Base-by-base conservation (phyloP, 306 rosid genomes). In the Hippophae tibetana region DNA sequence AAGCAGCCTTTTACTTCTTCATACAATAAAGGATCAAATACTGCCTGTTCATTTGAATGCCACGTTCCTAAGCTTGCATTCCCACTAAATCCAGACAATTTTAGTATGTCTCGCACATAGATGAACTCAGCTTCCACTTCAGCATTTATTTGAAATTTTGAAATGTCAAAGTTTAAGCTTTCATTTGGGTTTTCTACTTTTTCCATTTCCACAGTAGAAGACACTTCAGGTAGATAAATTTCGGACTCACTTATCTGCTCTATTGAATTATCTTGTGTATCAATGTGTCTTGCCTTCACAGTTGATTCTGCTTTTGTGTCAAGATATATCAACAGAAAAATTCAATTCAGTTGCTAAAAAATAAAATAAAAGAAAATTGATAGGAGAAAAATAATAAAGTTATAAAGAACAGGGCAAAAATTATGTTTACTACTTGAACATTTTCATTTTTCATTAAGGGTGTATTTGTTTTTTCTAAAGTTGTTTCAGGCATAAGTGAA, bases 21-120 rank as follows among this genome's bases (percentile, higher is more conserved):
- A 54, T 76, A 83, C 1, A 84, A 50, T 41, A 64, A 67, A 2
- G 85, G 89, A 60, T 80, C 75, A 31, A 85, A 1, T 18, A 18
- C 57, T 43, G 89, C 89, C 7, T 80, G 92, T 10, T 76, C 69
- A 49, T 81, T 74, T 18, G 82, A 72, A 76, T 78, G 79, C 95
- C 95, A 89, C 14, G 68, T 43, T n/a, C 74, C 82, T 0, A 61
- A 69, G 42, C 72, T 59, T 7, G 68, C 77, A 43, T 52, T 63
- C 13, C 71, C 61, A 41, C 72, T 74, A 57, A 86, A 74, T 7
- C 89, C 86, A 0, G 92, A 86, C 7, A 79, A 56, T 57, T 89
- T 85, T 58, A 89, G 60, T n/a, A 89, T 84, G 57, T 79, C 86
- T 54, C 66, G 80, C 47, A 89, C 97, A 54, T 81, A 89, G 54